These are phyloP conservation scores for Odonthalia washingtoniensis DNA, from an alignment of 31 red algal species.

Conservation along the genomic window DNA sequence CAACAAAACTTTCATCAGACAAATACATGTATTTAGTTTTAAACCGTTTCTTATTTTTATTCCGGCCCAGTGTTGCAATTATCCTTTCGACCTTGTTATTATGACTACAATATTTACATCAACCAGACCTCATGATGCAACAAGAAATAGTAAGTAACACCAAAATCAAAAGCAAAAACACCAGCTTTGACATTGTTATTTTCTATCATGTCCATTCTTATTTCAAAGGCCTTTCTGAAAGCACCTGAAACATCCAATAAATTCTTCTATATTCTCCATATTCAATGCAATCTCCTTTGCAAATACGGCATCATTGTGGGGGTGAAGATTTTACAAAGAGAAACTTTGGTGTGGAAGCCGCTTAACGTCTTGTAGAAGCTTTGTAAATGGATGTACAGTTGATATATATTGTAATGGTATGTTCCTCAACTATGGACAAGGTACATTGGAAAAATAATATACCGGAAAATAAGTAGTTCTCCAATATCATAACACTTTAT, in stretches of 20 bases:
- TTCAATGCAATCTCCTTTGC: background rate
- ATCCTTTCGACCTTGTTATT: constrained; percentile 86
- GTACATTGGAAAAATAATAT: too few species aligned
- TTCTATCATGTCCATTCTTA: background rate
- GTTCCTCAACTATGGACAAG: too few species aligned
- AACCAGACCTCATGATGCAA: constrained; percentile 73
- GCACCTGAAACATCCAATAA: constrained; percentile 20
- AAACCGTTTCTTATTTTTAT: background rate
- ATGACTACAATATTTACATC: constrained; percentile 77
- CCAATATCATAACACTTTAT: too few species aligned
- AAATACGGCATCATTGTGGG: too few species aligned
- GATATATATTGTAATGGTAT: too few species aligned
- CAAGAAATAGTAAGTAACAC: constrained; percentile 63
- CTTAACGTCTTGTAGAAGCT: too few species aligned
- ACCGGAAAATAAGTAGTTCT: too few species aligned
- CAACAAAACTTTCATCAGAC: background rate
- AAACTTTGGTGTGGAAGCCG: too few species aligned
- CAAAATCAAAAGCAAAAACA: background rate
- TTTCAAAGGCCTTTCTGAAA: constrained; percentile 32
- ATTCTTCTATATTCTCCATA: background rate
- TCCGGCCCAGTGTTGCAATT: constrained; percentile 78
- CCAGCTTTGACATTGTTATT: background rate
- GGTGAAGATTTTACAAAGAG: too few species aligned
- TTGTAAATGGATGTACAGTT: too few species aligned
- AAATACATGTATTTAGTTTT: constrained; percentile 9